These are phyloP conservation scores for Candida sanyaensis DNA, from an alignment of 1,139 yeast genomes.

Conservation along the genomic window DNA sequence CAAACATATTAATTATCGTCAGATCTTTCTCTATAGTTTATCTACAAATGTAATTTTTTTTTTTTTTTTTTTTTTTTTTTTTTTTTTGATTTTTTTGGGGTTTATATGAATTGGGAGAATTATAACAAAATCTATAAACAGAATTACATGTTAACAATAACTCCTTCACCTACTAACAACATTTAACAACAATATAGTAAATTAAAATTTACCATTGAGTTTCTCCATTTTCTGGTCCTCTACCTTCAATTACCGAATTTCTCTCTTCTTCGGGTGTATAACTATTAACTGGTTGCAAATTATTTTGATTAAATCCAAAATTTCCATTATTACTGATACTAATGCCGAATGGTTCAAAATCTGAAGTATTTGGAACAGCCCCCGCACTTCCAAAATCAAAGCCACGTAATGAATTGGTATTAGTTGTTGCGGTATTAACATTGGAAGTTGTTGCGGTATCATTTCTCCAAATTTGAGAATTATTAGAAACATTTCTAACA, in stretches of 20 bases:
- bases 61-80: too few relatives aligned
- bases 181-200: too few relatives aligned
- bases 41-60: too few relatives aligned
- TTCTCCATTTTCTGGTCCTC: background rate
- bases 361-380: constrained; percentile 6
- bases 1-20: too few relatives aligned
- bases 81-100: too few relatives aligned
- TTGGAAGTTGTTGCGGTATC: constrained; percentile 14
- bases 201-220: background rate
- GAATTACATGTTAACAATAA: too few relatives aligned
- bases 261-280: constrained; percentile 1
- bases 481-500: constrained; percentile 26
- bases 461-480: constrained; percentile 33
- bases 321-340: constrained; percentile 6
- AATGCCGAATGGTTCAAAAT: constrained; percentile 19
- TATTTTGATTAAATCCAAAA: background rate
- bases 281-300: background rate
- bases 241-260: constrained; percentile 3
- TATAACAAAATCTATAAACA: too few relatives aligned
- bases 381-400: constrained; percentile 16
- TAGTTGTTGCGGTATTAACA: background rate
- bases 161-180: too few relatives aligned
- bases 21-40: too few relatives aligned
- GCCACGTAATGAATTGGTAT: constrained; percentile 15
- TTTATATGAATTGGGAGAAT: too few relatives aligned